A percentile compares a stretch with the other conserved stretches of the same genome.
Conservation (phyloP, 768 basidiomycete genomes). For the Flagelloscypha sp. region DNA sequence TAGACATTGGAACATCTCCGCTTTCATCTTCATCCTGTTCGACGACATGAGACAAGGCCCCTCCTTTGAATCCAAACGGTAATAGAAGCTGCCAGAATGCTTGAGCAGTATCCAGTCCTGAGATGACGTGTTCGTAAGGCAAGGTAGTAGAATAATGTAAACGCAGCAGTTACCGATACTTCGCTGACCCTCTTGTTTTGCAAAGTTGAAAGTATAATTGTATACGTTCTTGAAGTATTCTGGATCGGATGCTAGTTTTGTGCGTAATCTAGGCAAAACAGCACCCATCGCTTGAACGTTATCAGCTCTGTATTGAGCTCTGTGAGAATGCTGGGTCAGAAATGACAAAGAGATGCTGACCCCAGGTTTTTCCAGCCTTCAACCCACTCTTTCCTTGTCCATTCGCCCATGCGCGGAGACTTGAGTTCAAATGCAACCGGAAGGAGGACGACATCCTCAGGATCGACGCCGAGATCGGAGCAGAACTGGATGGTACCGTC, state of each 20-base stretch:
- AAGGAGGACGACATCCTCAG: constrained; percentile 77
- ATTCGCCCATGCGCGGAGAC: constrained; percentile 64
- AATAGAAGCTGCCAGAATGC: constrained; percentile 76
- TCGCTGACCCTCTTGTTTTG: constrained; percentile 65
- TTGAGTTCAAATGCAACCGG: constrained; percentile 77
- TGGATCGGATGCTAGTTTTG: constrained; percentile 54
- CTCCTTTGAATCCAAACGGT: constrained; percentile 59
- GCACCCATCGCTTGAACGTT: constrained; percentile 52
- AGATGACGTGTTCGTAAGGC: not conserved
- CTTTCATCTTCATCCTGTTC: constrained; percentile 27
- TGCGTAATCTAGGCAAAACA: constrained; percentile 44
- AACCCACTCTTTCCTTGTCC: constrained; percentile 63
- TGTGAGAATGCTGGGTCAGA: not conserved
- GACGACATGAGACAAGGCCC: constrained; percentile 45
- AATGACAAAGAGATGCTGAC: constrained; percentile 32
- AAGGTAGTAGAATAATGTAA: too few relatives aligned
- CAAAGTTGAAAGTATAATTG: constrained; percentile 74
- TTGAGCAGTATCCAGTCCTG: constrained; percentile 63
- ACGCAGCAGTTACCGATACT: constrained; percentile 55
- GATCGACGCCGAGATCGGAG: constrained; percentile 57
- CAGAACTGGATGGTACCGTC: constrained; percentile 79
- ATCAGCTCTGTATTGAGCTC: constrained; percentile 45
- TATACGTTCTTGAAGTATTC: constrained; percentile 75
- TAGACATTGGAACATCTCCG: constrained; percentile 34
- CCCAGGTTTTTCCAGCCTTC: constrained; percentile 74